Evolutionary conservation across 805 yeast genomes (phyloP), one percentile per base, ranked within the genome.

Genomic region (Lipomyces starkeyi): DNA sequence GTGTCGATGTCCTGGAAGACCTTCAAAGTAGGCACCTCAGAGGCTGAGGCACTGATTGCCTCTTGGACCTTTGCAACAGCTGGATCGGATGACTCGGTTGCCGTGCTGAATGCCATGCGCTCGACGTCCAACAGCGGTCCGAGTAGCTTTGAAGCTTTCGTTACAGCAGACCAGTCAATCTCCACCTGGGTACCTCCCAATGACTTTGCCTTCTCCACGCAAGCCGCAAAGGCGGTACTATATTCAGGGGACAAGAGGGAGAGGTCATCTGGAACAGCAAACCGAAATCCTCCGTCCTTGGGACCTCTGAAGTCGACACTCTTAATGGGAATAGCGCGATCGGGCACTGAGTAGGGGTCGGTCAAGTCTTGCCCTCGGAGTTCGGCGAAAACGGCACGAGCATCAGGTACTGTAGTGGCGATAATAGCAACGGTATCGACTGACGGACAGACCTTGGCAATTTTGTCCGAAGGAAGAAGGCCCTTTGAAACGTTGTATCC

Each of bases 271-370:
- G 72, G 65, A 9, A 69, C 63, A 9, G 68, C 71, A 27, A 69
- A 69, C 49, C 70, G 47, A 58, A 69, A 69, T 2, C 72, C 72
- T 27, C 72, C 72, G 7, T 55, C 64, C 47, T 40, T 60, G n/a
- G 72, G 72, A 5, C 72, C 72, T 13, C 72, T 67, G 68, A 69
- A 69, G 35, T 69, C 72, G 20, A 69, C 55, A 13, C 65, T 67
- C 47, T 67, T 69, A 55, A 69, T 67, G 3, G 72, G 72, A 55
- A 69, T 67, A 17, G 17, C 43, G 7, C 72, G 27, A 20, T 69
- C 72, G 13, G 65, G 66, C 14, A 37, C 53, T 7, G 72, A 69
- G 43, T 67, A 61, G 14, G 70, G 72, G 37, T 64, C 63, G 5
- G 63, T 34, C 14, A 66, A 20, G 53, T 69, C 68, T 35, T 66